Base-by-base conservation (phyloP, 2,329 filamentous ascomycete species). In the Bimuria novae-zelandiae region DNA sequence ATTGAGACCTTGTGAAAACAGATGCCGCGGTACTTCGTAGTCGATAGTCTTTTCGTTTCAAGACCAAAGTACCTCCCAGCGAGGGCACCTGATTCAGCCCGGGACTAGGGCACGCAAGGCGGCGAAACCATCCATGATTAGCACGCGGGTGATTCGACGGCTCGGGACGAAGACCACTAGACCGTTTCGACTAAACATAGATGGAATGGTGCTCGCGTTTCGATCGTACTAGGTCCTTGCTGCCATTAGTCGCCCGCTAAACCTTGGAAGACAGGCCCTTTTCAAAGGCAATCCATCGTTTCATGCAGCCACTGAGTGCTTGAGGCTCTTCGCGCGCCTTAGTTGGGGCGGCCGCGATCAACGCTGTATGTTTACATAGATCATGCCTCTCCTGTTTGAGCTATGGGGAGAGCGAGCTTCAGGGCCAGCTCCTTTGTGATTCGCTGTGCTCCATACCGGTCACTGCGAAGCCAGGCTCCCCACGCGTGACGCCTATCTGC, bases 101-200 rank as follows among this genome's bases (percentile, higher is more conserved):
- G 23, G 14, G 22, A 10, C 33, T 21, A 29, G 16, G 16, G 23
- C 19, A 29, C 7, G 23, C 22, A 37, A 30, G 39, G 43, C 43
- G 19, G 17, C 30, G 30, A 27, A 47, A n/a, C 32, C 22, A 29
- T 27, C 44, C 33, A 47, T 27, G 44, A 37, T 39, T 47, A 47
- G 23, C 11, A 17, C 21, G 25, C 29, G 44, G 29, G 44, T 33
- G 29, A 43, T 11, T 35, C 6, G 33, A 29, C 44, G 44, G 44
- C 33, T 47, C 44, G 44, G 44, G 29, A 47, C 44, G 44, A 29
- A 23, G 4, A 21, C n/a, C 25, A n/a, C 44, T 47, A 39, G 44
- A 29, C 25, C 7, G 33, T 29, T 39, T 29, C 8, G 14, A 14
- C 11, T 37, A 47, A 22, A 29, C 32, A 3, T 19, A 37, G 23